These are phyloP conservation scores for Colletotrichum orbiculare DNA, from an alignment of 2,329 filamentous ascomycete genomes.

Conservation along the genomic window DNA sequence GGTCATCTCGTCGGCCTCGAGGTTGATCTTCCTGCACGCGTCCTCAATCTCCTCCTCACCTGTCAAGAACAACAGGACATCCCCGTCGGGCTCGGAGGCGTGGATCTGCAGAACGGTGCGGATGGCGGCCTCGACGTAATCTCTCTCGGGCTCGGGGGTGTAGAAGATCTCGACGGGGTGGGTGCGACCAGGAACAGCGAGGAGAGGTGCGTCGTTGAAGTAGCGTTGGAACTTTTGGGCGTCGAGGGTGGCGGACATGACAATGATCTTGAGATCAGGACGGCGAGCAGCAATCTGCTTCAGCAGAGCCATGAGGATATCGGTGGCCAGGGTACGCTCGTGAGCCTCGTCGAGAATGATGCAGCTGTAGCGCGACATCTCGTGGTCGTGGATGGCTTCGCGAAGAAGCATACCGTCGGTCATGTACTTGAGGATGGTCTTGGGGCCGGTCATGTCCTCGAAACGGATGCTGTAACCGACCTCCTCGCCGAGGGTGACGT, in stretches of 20 bases:
- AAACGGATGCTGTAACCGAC: slow-evolving; percentile 99
- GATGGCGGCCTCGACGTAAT: slow-evolving; percentile 96
- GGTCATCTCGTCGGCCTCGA: slow-evolving; percentile 92
- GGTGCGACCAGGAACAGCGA: slow-evolving; percentile 94
- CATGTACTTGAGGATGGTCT: slow-evolving; percentile 99
- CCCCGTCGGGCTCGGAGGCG: slow-evolving; percentile 89
- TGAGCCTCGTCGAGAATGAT: slow-evolving; percentile 99
- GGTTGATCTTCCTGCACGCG: slow-evolving; percentile 87
- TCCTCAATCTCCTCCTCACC: slow-evolving; percentile 99
- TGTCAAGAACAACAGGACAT: slow-evolving; percentile 93
- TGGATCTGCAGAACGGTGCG: slow-evolving; percentile 97
- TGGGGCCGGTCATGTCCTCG: slow-evolving; percentile 89
- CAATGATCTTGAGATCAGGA: slow-evolving; percentile 95
- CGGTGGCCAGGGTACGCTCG: slow-evolving; percentile 95
- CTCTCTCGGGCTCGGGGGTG: slow-evolving; percentile 93
- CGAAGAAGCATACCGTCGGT: slow-evolving; percentile 98
- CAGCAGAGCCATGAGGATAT: slow-evolving; percentile 95
- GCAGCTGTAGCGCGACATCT: slow-evolving; percentile 91
- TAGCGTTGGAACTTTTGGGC: slow-evolving; percentile 98
- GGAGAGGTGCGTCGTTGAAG: slow-evolving; percentile 92
- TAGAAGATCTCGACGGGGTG: slow-evolving; percentile 99
- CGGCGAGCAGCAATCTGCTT: slow-evolving; percentile 88
- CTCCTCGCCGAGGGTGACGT: slow-evolving; percentile 91
- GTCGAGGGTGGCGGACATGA: slow-evolving; percentile 98
- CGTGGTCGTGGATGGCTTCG: slow-evolving; percentile 95